Percentiles rank a stretch among this genome's conserved stretches.
Conservation (phyloP, 2,329 filamentous ascomycete species). For the Phaeosphaeriaceae sp. region DNA sequence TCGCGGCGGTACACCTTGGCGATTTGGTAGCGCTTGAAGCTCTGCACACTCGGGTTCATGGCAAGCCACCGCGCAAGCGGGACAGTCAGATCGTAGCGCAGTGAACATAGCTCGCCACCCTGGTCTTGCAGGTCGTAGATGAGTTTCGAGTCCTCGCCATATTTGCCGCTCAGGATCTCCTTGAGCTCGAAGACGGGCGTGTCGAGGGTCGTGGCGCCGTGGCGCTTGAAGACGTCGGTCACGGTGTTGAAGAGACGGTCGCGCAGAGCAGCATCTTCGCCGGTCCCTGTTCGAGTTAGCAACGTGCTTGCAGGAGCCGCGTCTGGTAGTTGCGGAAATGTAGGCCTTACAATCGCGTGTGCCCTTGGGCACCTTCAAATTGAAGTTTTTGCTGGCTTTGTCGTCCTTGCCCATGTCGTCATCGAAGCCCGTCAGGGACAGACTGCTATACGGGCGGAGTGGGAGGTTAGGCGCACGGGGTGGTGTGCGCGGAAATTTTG, state of each 20-base stretch:
- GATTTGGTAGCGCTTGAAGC: constrained; percentile 93
- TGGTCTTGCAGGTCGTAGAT: constrained; percentile 91
- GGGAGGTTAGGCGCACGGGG: constrained; percentile 12
- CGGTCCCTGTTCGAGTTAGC: constrained; percentile 35
- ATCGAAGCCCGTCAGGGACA: constrained; percentile 21
- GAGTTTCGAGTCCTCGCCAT: constrained; percentile 90
- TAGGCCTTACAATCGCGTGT: constrained; percentile 75
- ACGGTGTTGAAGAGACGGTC: constrained; percentile 46
- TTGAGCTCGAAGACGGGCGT: constrained; percentile 84
- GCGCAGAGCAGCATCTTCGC: constrained; percentile 44
- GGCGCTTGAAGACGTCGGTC: constrained; percentile 47
- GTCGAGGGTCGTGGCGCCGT: constrained; percentile 46
- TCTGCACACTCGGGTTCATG: constrained; percentile 83
- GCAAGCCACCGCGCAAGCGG: constrained; percentile 92
- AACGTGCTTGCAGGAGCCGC: background rate
- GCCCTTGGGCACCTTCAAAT: constrained; percentile 88
- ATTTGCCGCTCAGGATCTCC: constrained; percentile 87
- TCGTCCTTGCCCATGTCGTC: constrained; percentile 57
- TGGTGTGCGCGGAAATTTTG: constrained; percentile 18
- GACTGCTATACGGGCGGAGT: constrained; percentile 23
- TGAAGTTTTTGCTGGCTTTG: constrained; percentile 57
- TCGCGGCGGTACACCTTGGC: constrained; percentile 88
- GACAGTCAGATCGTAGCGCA: constrained; percentile 87
- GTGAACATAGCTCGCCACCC: constrained; percentile 82
- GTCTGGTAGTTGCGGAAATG: constrained; percentile 42